Evolutionary conservation across 2,329 filamentous ascomycete species (phyloP).

Genomic region (Pseudophaeomoniella oleicola): DNA sequence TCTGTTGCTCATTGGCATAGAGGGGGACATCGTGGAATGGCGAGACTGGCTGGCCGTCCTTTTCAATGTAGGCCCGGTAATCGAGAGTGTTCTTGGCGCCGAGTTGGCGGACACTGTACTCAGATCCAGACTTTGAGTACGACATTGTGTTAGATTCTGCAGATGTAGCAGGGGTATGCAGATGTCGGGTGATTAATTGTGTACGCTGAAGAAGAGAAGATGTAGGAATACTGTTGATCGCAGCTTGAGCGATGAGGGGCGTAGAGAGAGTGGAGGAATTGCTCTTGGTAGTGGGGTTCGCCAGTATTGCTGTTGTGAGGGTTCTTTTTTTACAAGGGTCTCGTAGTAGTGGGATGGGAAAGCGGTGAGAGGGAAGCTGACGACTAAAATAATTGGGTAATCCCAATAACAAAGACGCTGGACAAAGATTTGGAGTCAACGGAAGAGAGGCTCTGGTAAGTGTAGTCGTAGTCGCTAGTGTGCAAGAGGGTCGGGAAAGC

Average conservation of each 20-base stretch:
- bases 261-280: slow-evolving; percentile 8
- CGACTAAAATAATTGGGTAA: not conserved
- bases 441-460: too few relatives aligned
- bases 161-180: slow-evolving; percentile 24
- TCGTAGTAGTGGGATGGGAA: not conserved
- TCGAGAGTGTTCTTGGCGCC: slow-evolving; percentile 84
- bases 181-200: slow-evolving; percentile 32
- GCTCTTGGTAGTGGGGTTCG: slow-evolving; percentile 6
- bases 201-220: slow-evolving; percentile 18
- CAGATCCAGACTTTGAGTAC: slow-evolving; percentile 41
- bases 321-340: not conserved
- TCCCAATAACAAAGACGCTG: slow-evolving; percentile 1
- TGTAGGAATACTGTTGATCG: slow-evolving; percentile 29
- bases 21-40: slow-evolving; percentile 98
- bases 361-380: not conserved
- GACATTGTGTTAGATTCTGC: slow-evolving; percentile 16
- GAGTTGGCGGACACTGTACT: slow-evolving; percentile 73
- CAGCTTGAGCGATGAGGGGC: slow-evolving; percentile 3
- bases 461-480: too few relatives aligned
- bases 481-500: too few relatives aligned
- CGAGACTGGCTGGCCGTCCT: slow-evolving; percentile 86
- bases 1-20: slow-evolving; percentile 92
- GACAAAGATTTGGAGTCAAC: not conserved
- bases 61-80: slow-evolving; percentile 95
- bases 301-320: slow-evolving; percentile 3